Conservation (phyloP, 495 filamentous ascomycete species). For the Thozetella sp. region DNA sequence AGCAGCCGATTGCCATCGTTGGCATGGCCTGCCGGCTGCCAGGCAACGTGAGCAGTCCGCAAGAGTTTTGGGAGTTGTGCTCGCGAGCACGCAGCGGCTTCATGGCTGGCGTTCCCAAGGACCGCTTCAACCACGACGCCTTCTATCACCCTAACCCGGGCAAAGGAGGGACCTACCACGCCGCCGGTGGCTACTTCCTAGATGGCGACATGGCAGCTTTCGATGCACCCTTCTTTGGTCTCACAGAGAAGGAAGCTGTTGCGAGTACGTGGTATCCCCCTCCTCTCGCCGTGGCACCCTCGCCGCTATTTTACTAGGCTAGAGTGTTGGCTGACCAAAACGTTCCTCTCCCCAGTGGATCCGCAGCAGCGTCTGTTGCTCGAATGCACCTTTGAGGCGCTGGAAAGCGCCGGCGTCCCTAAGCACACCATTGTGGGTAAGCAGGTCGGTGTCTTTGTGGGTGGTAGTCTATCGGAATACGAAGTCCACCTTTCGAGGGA, state of each 20-base stretch:
- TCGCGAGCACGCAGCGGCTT: conserved; percentile 63
- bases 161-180: conserved; percentile 71
- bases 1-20: conserved; percentile 56
- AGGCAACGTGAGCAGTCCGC: conserved; percentile 51
- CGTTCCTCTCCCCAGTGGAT: conserved; percentile 73
- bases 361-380: conserved; percentile 81
- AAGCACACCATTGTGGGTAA: conserved; percentile 75
- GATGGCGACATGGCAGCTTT: conserved; percentile 71
- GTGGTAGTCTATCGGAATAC: conserved; percentile 84
- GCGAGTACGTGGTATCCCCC: conserved; percentile 17
- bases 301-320: background rate
- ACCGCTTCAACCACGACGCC: conserved; percentile 73
- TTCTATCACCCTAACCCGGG: conserved; percentile 78
- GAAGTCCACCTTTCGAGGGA: conserved; percentile 79
- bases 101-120: conserved; percentile 59
- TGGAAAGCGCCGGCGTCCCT: conserved; percentile 85
- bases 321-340: no score
- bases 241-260: conserved; percentile 70
- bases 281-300: background rate
- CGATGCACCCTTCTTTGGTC: conserved; percentile 86
- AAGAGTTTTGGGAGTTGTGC: conserved; percentile 60
- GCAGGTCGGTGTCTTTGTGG: conserved; percentile 82
- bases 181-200: conserved; percentile 82
- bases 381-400: conserved; percentile 81
- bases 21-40: conserved; percentile 57